Base-by-base conservation (phyloP, 495 filamentous ascomycete species). In the Aspergillus bridgeri region DNA sequence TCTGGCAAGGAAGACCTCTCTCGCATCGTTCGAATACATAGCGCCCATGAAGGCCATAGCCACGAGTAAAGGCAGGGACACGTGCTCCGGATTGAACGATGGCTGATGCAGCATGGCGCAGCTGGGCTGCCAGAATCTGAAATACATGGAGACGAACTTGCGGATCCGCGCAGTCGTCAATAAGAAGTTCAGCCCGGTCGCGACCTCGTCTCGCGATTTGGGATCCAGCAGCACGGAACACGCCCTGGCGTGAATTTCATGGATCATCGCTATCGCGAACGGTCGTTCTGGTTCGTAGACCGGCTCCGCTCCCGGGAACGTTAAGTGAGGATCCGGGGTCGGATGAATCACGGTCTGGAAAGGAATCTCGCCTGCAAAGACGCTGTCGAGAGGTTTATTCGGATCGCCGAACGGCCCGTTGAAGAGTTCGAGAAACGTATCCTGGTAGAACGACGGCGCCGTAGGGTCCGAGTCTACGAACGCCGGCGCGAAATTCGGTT, bases 61-160 rank as follows among this genome's bases (percentile, higher is more conserved):
- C 3, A 72, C 65, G 5, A 81, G 64, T 1, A 81, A 63, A 0
- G 76, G 68, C 50, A 73, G 53, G 5, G 75, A 58, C 8, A 67
- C 67, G 1, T 63, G 63, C 19, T 76, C 73, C 7, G 69, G 61
- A 48, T 77, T 67, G 42, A 81, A 79, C 0, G 75, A 67, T 2
- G 74, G 69, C 3, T 60, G 27, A 54, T 79, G 75, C 11, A 79
- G 56, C 42, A 79, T 74, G 2, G 73, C 55, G 51, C 75, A 78
- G 58, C 71, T 78, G 3, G 66, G 69, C 33, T 81, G 76, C 78
- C 78, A 81, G 55, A 73, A 75, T 48, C 69, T 69, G 59, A 77
- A 77, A 57, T 79, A 79, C 5, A 79, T 60, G 15, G 61, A 48
- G 0, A 74, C 57, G 29, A 74, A 76, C 48, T 75, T 77, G 9